Evolutionary conservation across 495 filamentous ascomycete genomes (phyloP), one percentile per base, ranked within the genome.

Genomic region (Podospora bellae-mahoneyi): DNA sequence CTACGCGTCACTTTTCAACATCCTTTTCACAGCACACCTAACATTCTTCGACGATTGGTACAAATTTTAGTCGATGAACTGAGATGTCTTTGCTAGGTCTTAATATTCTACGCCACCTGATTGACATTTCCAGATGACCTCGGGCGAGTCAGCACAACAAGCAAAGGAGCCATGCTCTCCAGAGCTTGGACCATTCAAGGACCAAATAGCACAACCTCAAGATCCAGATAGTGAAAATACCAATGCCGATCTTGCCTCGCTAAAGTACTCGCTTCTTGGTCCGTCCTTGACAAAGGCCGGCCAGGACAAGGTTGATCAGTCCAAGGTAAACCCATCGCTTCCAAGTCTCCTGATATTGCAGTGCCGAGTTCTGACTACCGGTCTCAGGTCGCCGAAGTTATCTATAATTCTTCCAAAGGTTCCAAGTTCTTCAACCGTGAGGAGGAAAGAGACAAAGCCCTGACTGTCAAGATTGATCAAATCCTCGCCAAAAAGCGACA

Each of bases 341-440:
- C 34, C 26, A 48, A n/a, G 62, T 23, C 18, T 58, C 44, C 64
- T 55, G 53, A 60, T 15, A 32, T 23, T 26, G 1, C 27, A 32
- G 10, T 2, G 19, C n/a, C 34, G 10, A 19, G 4, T 30, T 27
- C 60, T 32, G 63, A 44, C 44, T 66, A n/a, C 53, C 34, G 16
- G 15, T 34, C 0, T 34, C 65, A 91, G 87, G 91, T 97, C n/a
- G 94, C 93, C 0, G 93, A 98, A 76, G 88, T 99, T 67, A 99
- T 99, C 62, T 97, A 97, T 79, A 92, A 96, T 78, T 94, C 95
- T 15, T 97, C 93, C 15, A 97, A 93, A 76, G 96, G 96, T 27
- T 97, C 92, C 66, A 97, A 97, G 75, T 99, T 91, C 81, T 99
- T 97, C 84, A 92, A 91, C 72, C 92, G 93, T 71, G 96, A 98